These are phyloP conservation scores for Nannizziopsis barbatae DNA, from an alignment of 2,329 filamentous ascomycete species.

Conservation along the genomic window DNA sequence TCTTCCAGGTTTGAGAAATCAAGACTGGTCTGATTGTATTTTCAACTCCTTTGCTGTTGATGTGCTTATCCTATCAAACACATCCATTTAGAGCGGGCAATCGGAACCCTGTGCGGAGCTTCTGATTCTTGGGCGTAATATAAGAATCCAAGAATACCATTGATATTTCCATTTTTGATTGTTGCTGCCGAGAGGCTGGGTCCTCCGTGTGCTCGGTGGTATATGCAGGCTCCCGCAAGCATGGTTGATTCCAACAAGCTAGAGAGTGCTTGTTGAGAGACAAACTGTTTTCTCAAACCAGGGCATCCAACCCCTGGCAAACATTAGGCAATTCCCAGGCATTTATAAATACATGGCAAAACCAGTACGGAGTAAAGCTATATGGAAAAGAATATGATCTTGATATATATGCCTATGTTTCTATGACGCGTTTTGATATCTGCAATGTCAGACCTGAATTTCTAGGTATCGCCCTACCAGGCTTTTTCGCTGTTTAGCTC, in stretches of 20 bases:
- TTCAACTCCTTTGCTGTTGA: too few relatives aligned
- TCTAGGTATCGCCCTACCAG: too few relatives aligned
- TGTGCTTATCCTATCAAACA: too few relatives aligned
- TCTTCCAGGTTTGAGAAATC: too few relatives aligned
- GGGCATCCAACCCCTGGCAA: background rate
- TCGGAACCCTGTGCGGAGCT: too few relatives aligned
- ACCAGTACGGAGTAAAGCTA: background rate
- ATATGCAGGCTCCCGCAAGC: slow-evolving; percentile 12
- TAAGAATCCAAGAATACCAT: background rate
- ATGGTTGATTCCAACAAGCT: background rate
- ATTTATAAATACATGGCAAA: background rate
- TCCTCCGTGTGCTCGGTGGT: background rate
- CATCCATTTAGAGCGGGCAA: too few relatives aligned
- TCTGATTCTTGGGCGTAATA: background rate
- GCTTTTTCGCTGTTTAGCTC: too few relatives aligned
- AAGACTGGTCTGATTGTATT: too few relatives aligned
- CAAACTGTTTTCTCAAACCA: slow-evolving; percentile 3
- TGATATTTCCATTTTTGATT: background rate
- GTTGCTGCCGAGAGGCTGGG: background rate
- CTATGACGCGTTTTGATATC: too few relatives aligned
- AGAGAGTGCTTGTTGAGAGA: background rate
- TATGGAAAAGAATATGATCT: too few relatives aligned
- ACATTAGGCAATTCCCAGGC: background rate
- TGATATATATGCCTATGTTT: too few relatives aligned
- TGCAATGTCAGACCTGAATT: too few relatives aligned